These are phyloP conservation scores for Grigorovia transvaalensis DNA, from an alignment of 805 yeast genomes.

Conservation along the genomic window DNA sequence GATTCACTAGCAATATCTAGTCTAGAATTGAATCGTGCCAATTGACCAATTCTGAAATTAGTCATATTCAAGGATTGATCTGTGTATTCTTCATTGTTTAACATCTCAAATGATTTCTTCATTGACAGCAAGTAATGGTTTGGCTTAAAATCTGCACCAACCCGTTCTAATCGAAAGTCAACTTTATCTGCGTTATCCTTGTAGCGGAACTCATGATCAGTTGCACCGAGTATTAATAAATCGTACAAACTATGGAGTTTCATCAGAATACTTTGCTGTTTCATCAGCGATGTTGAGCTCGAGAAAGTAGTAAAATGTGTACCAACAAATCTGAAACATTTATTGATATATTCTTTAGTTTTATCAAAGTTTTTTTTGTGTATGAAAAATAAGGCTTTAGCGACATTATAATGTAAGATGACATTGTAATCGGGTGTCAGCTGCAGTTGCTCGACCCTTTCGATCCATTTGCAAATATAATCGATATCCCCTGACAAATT, in stretches of 20 bases:
- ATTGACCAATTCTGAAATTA: slow-evolving; percentile 48
- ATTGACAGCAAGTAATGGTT: slow-evolving; percentile 50
- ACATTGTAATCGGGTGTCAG: slow-evolving; percentile 42
- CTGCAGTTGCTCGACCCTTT: slow-evolving; percentile 35
- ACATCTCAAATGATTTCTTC: slow-evolving; percentile 39
- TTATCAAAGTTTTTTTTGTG: slow-evolving; percentile 25
- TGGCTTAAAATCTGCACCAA: slow-evolving; percentile 47
- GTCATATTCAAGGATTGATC: slow-evolving; percentile 36
- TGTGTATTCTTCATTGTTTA: slow-evolving; percentile 14
- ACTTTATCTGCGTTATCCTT: slow-evolving; percentile 3
- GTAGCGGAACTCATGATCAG: slow-evolving; percentile 4
- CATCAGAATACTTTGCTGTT: slow-evolving; percentile 38
- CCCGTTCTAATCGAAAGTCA: slow-evolving; percentile 20
- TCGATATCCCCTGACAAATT: slow-evolving; percentile 49
- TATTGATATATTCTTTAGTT: slow-evolving; percentile 34
- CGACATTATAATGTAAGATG: slow-evolving; percentile 51
- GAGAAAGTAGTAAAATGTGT: slow-evolving; percentile 40
- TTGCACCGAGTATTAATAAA: slow-evolving; percentile 32
- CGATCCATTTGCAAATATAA: slow-evolving; percentile 49
- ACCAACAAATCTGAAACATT: slow-evolving; percentile 53
- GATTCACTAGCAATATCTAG: slow-evolving; percentile 63
- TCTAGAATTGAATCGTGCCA: slow-evolving; percentile 59
- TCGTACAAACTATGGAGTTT: slow-evolving; percentile 55
- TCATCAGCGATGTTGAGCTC: slow-evolving; percentile 40
- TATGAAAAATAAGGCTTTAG: slow-evolving; percentile 47